These are phyloP conservation scores for Trichophyton verrucosum DNA, from an alignment of 2,329 filamentous ascomycete genomes.

Conservation along the genomic window DNA sequence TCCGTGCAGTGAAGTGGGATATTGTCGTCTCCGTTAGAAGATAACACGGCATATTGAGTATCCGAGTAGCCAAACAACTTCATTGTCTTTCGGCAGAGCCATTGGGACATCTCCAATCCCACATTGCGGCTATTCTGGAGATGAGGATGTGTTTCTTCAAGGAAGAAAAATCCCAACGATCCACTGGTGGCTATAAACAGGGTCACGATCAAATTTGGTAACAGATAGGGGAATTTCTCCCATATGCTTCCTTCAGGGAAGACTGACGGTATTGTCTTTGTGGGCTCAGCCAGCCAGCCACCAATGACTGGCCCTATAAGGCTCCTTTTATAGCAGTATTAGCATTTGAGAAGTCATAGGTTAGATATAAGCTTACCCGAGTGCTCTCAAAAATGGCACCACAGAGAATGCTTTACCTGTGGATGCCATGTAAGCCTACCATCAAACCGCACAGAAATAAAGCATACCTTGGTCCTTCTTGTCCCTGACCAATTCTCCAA, in stretches of 20 bases:
- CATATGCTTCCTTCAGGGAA: conserved; percentile 5
- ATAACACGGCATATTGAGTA: not conserved
- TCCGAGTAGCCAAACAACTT: not conserved
- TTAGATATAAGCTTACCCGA: conserved; percentile 6
- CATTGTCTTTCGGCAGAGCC: not conserved
- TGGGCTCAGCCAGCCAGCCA: conserved; percentile 8
- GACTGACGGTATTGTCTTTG: conserved; percentile 3
- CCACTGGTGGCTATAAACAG: not conserved
- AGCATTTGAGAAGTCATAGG: not conserved
- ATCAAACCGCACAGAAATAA: not conserved
- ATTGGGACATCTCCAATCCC: not conserved
- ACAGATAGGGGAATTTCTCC: conserved; percentile 9
- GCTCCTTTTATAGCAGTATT: not conserved
- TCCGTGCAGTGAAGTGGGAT: not conserved
- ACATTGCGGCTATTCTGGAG: not conserved
- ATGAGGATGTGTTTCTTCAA: conserved; percentile 9
- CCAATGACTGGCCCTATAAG: conserved; percentile 9
- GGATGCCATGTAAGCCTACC: not conserved
- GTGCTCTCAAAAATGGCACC: conserved; percentile 8
- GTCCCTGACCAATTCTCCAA: conserved; percentile 8
- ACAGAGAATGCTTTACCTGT: conserved; percentile 9
- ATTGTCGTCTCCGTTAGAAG: not conserved
- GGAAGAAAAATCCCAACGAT: conserved; percentile 5
- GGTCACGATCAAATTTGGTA: conserved; percentile 7
- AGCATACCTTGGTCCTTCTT: conserved; percentile 1